Base-by-base conservation (phyloP, 2,329 filamentous ascomycete genomes). In the Plenodomus lindquistii region DNA sequence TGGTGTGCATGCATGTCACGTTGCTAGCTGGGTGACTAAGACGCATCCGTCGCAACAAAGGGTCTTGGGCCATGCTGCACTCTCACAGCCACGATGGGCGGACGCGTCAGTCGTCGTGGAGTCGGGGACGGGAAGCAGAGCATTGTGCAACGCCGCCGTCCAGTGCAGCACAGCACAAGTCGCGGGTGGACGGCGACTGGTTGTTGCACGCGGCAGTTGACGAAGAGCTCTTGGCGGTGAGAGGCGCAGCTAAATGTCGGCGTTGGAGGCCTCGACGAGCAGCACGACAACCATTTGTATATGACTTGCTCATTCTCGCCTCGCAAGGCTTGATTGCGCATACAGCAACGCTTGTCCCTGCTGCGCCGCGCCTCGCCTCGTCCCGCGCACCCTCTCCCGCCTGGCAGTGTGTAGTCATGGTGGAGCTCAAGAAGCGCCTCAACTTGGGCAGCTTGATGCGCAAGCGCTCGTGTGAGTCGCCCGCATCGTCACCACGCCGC, bases 401-500 rank as follows among this genome's bases (percentile, higher is more conserved):
- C 29, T 37, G 41, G 39, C 40, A 31, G 27, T 31, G 24, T 37
- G 44, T 58, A 50, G 52, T 49, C 52, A 73, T 73, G 71, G 35
- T 37, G 8, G 71, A 67, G 42, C 64, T 73, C 60, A 71, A 71
- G 60, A 72, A 72, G 66, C 67, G 65, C 54, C 57, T 73, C 40
- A 68, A 65, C 22, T 40, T 71, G 37, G 67, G 67, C 44, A 70
- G 65, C 58, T 52, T 73, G 49, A 68, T 71, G 55, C 69, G 63
- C 60, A 65, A 63, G 42, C 60, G 63, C 19, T 60, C 55, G 37
- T 56, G 64, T 67, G 55, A 58, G 58, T 55, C 46, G 36, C 18
- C 39, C 44, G 13, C 37, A 46, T 21, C 36, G 22, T 27, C 44
- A 31, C 11, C 22, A 44, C 21, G 18, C 20, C 9, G 20, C 13